Conservation (phyloP, 192 early-diverging fungal species). For the Coemansia sp. region DNA sequence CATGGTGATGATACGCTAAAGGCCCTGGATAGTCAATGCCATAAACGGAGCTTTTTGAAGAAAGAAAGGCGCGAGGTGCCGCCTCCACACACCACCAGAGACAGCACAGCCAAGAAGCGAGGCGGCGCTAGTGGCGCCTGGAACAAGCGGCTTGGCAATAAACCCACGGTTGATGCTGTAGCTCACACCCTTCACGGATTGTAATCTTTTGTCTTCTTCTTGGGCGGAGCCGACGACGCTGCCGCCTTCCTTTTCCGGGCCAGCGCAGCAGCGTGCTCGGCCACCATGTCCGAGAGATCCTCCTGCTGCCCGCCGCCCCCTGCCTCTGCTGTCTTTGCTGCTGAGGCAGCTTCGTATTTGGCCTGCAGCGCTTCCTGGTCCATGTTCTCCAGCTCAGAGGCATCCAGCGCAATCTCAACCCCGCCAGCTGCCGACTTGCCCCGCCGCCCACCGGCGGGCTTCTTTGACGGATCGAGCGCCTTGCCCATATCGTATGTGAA, state of each 20-base stretch:
- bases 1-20: too few species aligned
- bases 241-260: conserved; percentile 65
- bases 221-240: conserved; percentile 41
- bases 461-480: conserved; percentile 47
- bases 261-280: conserved; percentile 69
- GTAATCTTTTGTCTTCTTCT: conserved; percentile 45
- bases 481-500: conserved; percentile 78
- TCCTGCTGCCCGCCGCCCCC: conserved; percentile 46
- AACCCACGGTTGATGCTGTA: too few species aligned
- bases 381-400: conserved; percentile 77
- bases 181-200: too few species aligned
- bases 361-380: conserved; percentile 69
- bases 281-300: conserved; percentile 85
- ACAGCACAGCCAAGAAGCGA: too few species aligned
- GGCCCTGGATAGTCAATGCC: too few species aligned
- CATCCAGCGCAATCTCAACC: conserved; percentile 84
- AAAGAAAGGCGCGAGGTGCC: too few species aligned
- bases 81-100: too few species aligned
- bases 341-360: conserved; percentile 69
- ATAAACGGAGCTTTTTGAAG: too few species aligned
- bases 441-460: conserved; percentile 25
- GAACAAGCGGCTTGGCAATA: too few species aligned
- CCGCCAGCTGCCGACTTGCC: conserved; percentile 55
- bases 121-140: too few species aligned
- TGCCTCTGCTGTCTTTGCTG: conserved; percentile 23